Evolutionary conservation across 1,284 basidiomycete species (phyloP), one percentile per base, ranked within the genome.

Genomic region (Apiotrichum siamense): DNA sequence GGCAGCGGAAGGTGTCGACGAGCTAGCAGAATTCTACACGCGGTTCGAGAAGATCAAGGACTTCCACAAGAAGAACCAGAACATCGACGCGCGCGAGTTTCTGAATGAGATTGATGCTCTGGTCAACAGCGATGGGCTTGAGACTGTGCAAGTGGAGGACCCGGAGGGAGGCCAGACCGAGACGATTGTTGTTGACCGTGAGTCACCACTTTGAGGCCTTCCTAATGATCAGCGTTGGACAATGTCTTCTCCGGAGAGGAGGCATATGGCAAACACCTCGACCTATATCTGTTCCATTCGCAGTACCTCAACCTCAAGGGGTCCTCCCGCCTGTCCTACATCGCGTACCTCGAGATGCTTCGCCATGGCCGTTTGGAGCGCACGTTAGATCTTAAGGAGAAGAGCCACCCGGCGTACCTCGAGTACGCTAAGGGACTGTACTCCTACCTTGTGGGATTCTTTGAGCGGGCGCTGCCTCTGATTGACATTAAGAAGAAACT

Each of bases 201-300:
- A 66, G 72, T 67, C 1, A 0, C 7, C 10, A 15, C 33, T 17
- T 20, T 18, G 87, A 64, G 64, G 84, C 18, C 21, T 40, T 27
- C 12, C 44, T 55, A 25, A 55, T 45, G n/a, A 5, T 39, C 50
- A 94, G 91, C 88, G 48, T 80, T 96, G 50, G 87, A 89, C 53
- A 77, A 88, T 50, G 76, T 93, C 59, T 97, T 97, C 75, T 92
- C 90, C 12, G 96, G 96, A 36, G 94, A 98, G 77, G 96, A 99
- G 71, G 81, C 82, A 32, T 90, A 92, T 58, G 96, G 96, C 43
- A 87, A 88, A 73, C 97, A 94, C 71, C 80, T 98, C 55, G 96
- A 98, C 74, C 73, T 99, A 53, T 90, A 97, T 72, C 77, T 84
- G 46, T 84, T 88, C 55, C 94, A 97, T 67, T 83, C 86, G 41